Conservation (phyloP, 345 rosid species). For the Euphorbia tirucalli region DNA sequence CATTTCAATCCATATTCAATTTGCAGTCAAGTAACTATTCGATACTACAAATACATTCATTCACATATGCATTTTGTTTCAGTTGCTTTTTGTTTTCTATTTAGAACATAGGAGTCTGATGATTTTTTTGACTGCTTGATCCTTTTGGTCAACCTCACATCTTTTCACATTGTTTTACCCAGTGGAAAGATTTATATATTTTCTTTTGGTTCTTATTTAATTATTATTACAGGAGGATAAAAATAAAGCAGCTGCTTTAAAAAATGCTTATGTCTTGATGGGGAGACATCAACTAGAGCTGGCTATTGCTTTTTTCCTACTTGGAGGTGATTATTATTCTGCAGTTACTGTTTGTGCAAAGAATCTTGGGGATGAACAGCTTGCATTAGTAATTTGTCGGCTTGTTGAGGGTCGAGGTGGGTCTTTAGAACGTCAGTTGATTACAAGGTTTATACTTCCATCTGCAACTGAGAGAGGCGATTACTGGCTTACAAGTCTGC, state of each 20-base stretch:
- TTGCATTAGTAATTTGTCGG: conserved; percentile 81
- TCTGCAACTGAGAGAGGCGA: conserved; percentile 69
- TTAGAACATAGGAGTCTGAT: background rate
- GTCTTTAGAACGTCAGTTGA: conserved; percentile 58
- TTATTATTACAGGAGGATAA: conserved; percentile 67
- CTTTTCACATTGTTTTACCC: background rate
- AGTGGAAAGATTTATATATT: background rate
- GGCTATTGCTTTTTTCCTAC: conserved; percentile 87
- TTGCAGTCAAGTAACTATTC: background rate
- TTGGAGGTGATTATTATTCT: conserved; percentile 88
- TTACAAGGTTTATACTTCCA: conserved; percentile 68
- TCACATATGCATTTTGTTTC: too few relatives aligned
- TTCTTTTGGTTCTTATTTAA: background rate
- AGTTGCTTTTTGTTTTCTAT: too few relatives aligned
- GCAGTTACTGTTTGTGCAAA: conserved; percentile 79
- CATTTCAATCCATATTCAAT: background rate
- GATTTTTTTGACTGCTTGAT: background rate
- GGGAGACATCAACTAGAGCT: conserved; percentile 90
- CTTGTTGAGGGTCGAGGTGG: conserved; percentile 82
- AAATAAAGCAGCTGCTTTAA: conserved; percentile 86
- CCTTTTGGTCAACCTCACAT: background rate
- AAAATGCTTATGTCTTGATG: conserved; percentile 94
- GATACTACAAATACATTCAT: too few relatives aligned
- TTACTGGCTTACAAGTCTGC: conserved; percentile 79
- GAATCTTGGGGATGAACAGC: conserved; percentile 92